phyloP scores from a whole-genome alignment of 257 asterid species.

The Schizonepeta tenuifolia region DNA sequence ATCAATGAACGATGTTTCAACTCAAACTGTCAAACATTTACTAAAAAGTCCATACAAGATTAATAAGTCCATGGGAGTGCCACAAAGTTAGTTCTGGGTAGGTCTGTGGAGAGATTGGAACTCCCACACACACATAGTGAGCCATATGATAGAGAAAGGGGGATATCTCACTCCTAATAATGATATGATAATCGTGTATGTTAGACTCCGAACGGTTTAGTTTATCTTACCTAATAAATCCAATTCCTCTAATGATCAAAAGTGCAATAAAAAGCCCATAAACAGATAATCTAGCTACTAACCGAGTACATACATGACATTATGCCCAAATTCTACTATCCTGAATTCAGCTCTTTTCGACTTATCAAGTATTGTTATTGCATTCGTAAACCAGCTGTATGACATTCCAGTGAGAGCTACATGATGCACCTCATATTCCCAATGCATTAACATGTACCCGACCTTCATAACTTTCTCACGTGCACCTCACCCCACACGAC shows the following conservation, averaged over 20 bases:
- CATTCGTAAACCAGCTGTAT: not conserved
- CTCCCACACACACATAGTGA: not conserved
- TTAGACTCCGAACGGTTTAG: not conserved
- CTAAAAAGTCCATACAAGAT: not conserved
- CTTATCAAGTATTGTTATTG: not conserved
- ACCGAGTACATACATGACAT: not conserved
- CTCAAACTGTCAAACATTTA: not conserved
- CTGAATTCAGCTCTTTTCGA: not conserved
- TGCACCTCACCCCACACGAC: conserved; percentile 18
- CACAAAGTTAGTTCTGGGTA: not conserved
- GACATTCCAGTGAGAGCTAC: conserved; percentile 22
- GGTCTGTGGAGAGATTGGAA: not conserved
- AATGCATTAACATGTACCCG: not conserved
- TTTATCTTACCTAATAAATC: not conserved
- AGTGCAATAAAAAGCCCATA: conserved; percentile 10
- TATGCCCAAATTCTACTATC: conserved; percentile 7
- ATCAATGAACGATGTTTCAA: not conserved
- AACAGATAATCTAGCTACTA: not conserved
- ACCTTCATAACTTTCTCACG: not conserved
- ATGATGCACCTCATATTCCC: not conserved
- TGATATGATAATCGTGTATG: not conserved
- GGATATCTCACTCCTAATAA: not conserved
- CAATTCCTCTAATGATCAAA: conserved; percentile 22
- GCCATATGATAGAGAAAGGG: not conserved
- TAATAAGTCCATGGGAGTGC: not conserved